Evolutionary conservation across 2,329 filamentous ascomycete genomes (phyloP).

Genomic region (Coniochaeta prunicola): DNA sequence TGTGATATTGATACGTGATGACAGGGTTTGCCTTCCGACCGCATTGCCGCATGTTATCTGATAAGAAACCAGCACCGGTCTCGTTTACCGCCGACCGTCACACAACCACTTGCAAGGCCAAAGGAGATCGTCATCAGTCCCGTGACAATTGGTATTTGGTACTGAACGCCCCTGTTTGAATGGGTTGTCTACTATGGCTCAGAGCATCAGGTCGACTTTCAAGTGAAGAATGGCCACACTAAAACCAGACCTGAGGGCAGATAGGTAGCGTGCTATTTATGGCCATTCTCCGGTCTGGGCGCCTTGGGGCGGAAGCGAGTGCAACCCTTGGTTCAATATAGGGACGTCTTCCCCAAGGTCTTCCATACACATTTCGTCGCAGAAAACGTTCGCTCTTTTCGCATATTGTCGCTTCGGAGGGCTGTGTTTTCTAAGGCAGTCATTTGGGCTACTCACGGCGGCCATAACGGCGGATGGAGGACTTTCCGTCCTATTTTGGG

Average conservation of each 20-base stretch:
- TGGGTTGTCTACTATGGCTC: no score
- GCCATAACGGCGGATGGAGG: background rate
- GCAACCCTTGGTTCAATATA: background rate
- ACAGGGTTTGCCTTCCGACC: background rate
- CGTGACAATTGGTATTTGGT: background rate
- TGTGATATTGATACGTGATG: background rate
- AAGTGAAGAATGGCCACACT: background rate
- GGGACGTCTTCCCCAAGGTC: background rate
- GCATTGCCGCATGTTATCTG: background rate
- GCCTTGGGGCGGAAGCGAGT: background rate
- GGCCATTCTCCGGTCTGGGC: background rate
- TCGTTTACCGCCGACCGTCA: background rate
- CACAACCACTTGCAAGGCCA: background rate
- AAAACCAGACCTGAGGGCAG: background rate
- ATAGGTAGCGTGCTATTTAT: background rate
- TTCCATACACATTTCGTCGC: background rate
- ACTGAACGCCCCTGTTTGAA: background rate
- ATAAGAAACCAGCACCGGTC: background rate
- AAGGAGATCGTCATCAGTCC: background rate
- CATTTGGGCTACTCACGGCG: background rate
- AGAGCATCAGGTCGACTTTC: no score
- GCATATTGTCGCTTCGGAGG: background rate
- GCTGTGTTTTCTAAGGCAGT: background rate
- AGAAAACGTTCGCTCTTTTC: background rate
- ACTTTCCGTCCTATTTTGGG: background rate